Base-by-base conservation (phyloP, 768 basidiomycete species). In the Rhizopogon vinicolor region DNA sequence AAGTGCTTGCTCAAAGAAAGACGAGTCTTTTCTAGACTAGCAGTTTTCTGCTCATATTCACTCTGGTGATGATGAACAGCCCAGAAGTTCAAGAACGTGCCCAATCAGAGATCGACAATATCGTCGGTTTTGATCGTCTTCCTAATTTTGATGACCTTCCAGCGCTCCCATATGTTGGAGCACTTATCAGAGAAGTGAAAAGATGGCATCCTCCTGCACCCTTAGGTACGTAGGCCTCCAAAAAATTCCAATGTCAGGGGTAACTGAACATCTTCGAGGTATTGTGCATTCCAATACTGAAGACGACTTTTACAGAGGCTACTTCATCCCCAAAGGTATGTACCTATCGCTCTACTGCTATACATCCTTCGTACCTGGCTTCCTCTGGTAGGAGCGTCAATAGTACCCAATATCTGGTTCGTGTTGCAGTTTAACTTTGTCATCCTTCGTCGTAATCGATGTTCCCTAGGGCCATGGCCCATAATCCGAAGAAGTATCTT, bases 401-500 rank as follows among this genome's bases (percentile, higher is more conserved):
- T 63, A 1, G 42, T 63, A 13, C 48, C 35, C 39, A 63, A 63
- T 39, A 7, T 33, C 13, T 63, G 62, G 59, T 54, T 43, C 1
- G 58, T 28, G 12, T 31, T 31, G 31, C 8, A 41, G 14, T 33
- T 43, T 25, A 25, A 25, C 25, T 7, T 14, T 33, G 5, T n/a
- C 16, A 8, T 46, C 39, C 35, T 40, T 1, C 33, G n/a, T n/a
- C 6, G 3, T 13, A 16, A 9, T 28, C 18, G 12, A 18, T 10
- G 3, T 22, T 35, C 31, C 22, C n/a, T 37, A 55, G 74, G 72
- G 69, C 68, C 13, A 72, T 74, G 44, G 68, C 81, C 16, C 81
- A 81, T 61, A 78, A 83, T 64, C 71, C 73, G 42, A 65, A 60
- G 12, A 67, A 75, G 44, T 85, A 83, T 68, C 78, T 77, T 5